Percentiles rank a stretch among this genome's conserved stretches.
phyloP scores from a whole-genome alignment of 2,329 filamentous ascomycete genomes.

The Mariannaea sp. region DNA sequence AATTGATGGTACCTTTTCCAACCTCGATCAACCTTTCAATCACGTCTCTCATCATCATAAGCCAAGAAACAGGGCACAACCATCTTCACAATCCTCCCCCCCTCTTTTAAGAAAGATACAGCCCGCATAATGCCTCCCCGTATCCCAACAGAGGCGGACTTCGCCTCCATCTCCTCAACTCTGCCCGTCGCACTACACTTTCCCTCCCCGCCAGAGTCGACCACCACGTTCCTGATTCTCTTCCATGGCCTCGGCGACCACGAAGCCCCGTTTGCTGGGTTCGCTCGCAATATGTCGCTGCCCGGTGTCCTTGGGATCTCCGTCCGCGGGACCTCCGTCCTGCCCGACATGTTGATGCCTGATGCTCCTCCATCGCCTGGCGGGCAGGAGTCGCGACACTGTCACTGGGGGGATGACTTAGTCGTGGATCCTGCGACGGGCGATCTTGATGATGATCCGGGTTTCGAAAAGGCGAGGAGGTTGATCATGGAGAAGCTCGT shows the following conservation, averaged over 20 bases:
- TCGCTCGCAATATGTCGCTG: conserved; percentile 71
- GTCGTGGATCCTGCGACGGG: conserved; percentile 55
- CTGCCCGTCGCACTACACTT: conserved; percentile 54
- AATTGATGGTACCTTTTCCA: no score
- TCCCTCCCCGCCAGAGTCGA: conserved; percentile 61
- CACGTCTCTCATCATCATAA: no score
- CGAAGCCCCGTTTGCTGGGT: conserved; percentile 67
- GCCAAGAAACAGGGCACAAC: no score
- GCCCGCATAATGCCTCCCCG: conserved; percentile 57
- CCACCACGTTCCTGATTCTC: conserved; percentile 77
- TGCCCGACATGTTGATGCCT: conserved; percentile 68
- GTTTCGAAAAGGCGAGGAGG: conserved; percentile 56
- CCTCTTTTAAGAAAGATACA: no score
- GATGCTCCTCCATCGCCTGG: conserved; percentile 31
- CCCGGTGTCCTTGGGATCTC: conserved; percentile 79
- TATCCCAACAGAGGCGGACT: conserved; percentile 57
- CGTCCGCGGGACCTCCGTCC: conserved; percentile 69
- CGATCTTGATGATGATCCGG: conserved; percentile 64
- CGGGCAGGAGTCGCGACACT: no score
- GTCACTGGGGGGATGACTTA: conserved; percentile 73
- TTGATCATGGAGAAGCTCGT: conserved; percentile 59
- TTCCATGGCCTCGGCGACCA: conserved; percentile 86
- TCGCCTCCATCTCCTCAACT: conserved; percentile 48
- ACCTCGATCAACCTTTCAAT: no score
- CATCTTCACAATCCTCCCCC: no score